Evolutionary conservation across 257 asterid species (phyloP), one percentile per base, ranked within the genome.

Genomic region (Cordia subcordata): DNA sequence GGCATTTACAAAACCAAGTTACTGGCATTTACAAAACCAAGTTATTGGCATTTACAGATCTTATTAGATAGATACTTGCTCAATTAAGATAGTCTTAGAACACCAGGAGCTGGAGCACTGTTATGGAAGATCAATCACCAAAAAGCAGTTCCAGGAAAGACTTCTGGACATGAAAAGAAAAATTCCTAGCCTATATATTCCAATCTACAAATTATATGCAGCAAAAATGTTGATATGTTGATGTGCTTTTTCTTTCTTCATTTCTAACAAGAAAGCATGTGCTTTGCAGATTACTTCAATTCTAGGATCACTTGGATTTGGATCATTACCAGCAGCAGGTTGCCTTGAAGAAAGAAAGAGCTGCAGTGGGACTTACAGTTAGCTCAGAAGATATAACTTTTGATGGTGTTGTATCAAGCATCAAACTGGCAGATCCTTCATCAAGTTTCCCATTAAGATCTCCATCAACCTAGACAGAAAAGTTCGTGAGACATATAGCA

Each of bases 321-420:
- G 23, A 55, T 10, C 55, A 54, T 49, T 57, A 47, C 14, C 42
- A 54, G 59, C 51, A 21, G 19, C 19, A 4, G 18, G 42, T 66
- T 16, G 51, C 49, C 42, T 49, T 20, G 16, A 51, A 21, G 21
- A 58, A 63, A 53, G 16, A n/a, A 57, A 53, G 13, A 49, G 57
- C 47, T 38, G 55, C 56, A 60, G 35, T 35, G 39, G 69, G 66
- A 72, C 96, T 56, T 82, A 92, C 99, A 13, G 99, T 85, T 80
- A 79, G 81, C 83, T 89, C 99, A 1, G 88, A 77, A 65, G 95
- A 89, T 64, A 75, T 91, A 50, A 89, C 97, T 89, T 89, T 93
- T 62, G 99, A 93, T 55, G 99, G 97, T 19, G 95, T 73, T 55
- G 86, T 69, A 81, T 93, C 99, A 66, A 85, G 84, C 55, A 93